Base-by-base conservation (phyloP, 2,329 filamentous ascomycete species). In the Grosmannia huntii region DNA sequence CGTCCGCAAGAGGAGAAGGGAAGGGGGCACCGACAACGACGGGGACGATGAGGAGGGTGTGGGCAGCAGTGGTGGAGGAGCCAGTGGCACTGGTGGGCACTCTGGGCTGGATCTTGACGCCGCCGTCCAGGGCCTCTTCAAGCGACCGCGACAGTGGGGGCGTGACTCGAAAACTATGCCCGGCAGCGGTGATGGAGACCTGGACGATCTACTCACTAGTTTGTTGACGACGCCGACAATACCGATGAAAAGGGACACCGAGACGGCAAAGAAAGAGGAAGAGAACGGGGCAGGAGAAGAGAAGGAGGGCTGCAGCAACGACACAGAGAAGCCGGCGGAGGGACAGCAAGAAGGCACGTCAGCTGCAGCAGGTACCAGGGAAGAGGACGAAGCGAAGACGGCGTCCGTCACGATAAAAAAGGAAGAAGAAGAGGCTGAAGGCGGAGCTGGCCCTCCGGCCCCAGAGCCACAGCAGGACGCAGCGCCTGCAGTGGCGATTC, bases 161-260 rank as follows among this genome's bases (percentile, higher is more conserved):
- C 70, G 76, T 5, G 77, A 78, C 61, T 76, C 73, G 56, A 81
- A 73, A 73, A 74, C 69, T 65, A 77, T 71, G 66, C 70, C 63
- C 14, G 16, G 19, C 3, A 16, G 54, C 3, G 60, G 27, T 9
- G 54, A 21, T 16, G 49, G 41, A 16, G 85, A 86, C 63, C 72
- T 89, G 36, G 85, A 90, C 66, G 78, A 80, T 16, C 68, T 89
- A 58, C 69, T 84, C 28, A 76, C 69, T 56, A 72, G 72, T 5
- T 64, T 65, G 12, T 58, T 75, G 25, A 61, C 63, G 21, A 63
- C 61, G 41, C 64, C 65, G 63, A 68, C 63, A 31, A 69, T 64
- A 64, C 68, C 71, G 56, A 65, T 65, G 0, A 64, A 65, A 59
- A 53, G 60, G n/a, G 61, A 65, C n/a, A 60, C 62, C 25, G 64